Percentiles rank a stretch among this genome's conserved stretches.
Evolutionary conservation across 177 flowering plant genomes (phyloP).

Genomic region (Vitis hybrid): DNA sequence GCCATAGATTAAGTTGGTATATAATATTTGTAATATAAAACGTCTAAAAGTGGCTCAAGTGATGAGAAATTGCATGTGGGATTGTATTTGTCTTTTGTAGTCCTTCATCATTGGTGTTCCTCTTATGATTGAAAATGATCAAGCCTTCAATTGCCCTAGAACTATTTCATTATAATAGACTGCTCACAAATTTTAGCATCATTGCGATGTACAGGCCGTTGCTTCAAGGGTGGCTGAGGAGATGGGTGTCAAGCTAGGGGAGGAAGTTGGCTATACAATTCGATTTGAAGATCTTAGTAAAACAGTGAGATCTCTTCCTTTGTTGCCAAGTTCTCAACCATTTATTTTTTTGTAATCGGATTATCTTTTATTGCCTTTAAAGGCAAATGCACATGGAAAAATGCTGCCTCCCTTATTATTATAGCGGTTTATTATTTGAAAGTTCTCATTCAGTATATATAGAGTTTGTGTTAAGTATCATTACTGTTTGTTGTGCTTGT

Average conservation of each 20-base stretch:
- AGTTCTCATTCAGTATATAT: not conserved
- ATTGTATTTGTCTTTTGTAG: not conserved
- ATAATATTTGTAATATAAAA: not conserved
- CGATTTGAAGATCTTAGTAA: slow-evolving; percentile 87
- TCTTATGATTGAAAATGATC: not conserved
- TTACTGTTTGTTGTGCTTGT: slow-evolving; percentile 1
- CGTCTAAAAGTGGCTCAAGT: not conserved
- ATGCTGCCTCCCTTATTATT: not conserved
- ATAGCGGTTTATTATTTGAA: not conserved
- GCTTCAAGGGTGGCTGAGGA: slow-evolving; percentile 96
- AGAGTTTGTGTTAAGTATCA: not conserved
- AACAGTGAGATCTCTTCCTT: slow-evolving; percentile 36
- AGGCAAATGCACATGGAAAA: not conserved
- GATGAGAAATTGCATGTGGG: not conserved
- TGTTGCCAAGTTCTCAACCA: not conserved
- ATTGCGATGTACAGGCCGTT: slow-evolving; percentile 53
- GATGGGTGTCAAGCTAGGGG: slow-evolving; percentile 95
- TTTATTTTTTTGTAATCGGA: not conserved
- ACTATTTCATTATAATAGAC: not conserved
- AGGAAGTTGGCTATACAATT: slow-evolving; percentile 95
- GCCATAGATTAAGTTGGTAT: not conserved
- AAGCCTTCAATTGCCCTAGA: not conserved
- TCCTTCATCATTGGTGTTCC: not conserved
- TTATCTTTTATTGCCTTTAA: not conserved
- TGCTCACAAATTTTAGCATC: no score